Evolutionary conservation across 1,284 basidiomycete species (phyloP), one percentile per base, ranked within the genome.

Genomic region (Ustanciosporium gigantosporum): DNA sequence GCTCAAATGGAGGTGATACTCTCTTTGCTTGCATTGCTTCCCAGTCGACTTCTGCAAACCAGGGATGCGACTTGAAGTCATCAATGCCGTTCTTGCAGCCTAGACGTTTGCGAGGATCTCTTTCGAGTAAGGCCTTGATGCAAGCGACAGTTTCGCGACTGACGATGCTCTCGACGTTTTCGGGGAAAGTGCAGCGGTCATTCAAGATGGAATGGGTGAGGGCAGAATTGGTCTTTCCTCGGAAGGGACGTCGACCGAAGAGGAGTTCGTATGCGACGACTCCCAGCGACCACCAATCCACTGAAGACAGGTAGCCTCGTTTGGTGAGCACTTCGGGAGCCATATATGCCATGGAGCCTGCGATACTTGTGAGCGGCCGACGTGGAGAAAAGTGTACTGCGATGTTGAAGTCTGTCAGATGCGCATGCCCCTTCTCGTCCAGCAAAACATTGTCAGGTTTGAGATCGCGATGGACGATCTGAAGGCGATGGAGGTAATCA

Each of bases 351-450:
- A 97, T 94, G 66, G 89, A 91, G 2, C 71, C 71, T 2, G 71
- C 94, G 4, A 98, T 88, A 46, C 90, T 91, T 1, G 89, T 92
- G 76, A 96, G 86, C 51, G 89, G 78, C 25, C 90, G 83, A 36
- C 87, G 83, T 46, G 91, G 88, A 6, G 91, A 92, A 77, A 91
- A 96, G 79, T 97, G 94, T 7, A 97, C 92, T 14, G 93, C 94
- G 66, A 97, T 92, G 78, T 98, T 98, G 81, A 98, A 95, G 80
- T 97, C 94, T 14, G 94, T 97, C 60, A 98, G 83, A 76, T 97
- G 93, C 0, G 91, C 94, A 76, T 98, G 93, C 0, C 94, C 94
- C 68, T 84, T 82, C 35, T 89, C 86, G 79, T 97, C 94, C 31
- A 98, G 83, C 11, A 98, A 83, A 61, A 98, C 89, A 77, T 98